These are phyloP conservation scores for Coemansia sp. DNA, from an alignment of 192 early-diverging fungal species.

Conservation along the genomic window DNA sequence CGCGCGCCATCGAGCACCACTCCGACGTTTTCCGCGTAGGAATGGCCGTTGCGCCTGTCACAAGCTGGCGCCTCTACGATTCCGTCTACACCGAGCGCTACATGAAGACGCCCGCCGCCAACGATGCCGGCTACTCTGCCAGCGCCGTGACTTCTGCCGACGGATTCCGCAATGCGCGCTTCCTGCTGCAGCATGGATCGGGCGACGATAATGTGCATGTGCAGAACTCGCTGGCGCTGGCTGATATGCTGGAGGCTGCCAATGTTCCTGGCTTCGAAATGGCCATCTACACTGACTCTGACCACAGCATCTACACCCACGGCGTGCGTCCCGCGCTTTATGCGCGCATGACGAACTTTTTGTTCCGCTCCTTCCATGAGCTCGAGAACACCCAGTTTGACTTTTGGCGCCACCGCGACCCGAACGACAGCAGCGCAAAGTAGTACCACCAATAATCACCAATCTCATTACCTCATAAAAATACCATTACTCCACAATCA, in stretches of 20 bases:
- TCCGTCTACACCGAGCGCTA: conserved; percentile 96
- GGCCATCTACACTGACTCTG: conserved; percentile 88
- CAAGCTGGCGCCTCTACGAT: conserved; percentile 87
- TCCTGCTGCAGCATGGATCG: conserved; percentile 87
- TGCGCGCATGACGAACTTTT: conserved; percentile 57
- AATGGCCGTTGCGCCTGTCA: conserved; percentile 96
- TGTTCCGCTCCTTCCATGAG: conserved; percentile 59
- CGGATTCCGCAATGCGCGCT: conserved; percentile 76
- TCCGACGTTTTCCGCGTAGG: conserved; percentile 78
- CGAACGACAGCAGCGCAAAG: conserved; percentile 14
- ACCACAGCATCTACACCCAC: conserved; percentile 80
- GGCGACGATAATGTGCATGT: conserved; percentile 93
- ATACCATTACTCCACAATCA: too few species aligned
- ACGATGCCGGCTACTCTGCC: conserved; percentile 73
- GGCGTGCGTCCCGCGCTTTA: conserved; percentile 74
- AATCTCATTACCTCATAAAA: background rate
- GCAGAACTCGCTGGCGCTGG: conserved; percentile 81
- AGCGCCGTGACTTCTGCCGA: conserved; percentile 78
- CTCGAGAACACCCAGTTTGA: conserved; percentile 51
- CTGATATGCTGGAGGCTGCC: conserved; percentile 72
- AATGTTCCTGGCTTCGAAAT: conserved; percentile 77
- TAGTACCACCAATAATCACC: background rate
- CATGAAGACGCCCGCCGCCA: conserved; percentile 84
- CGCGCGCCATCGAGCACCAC: conserved; percentile 83
- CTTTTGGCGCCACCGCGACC: conserved; percentile 44